Percentiles rank a stretch among this genome's conserved stretches.
phyloP scores from a whole-genome alignment of 495 filamentous ascomycete species.

The Hyaloscypha hepaticicola region DNA sequence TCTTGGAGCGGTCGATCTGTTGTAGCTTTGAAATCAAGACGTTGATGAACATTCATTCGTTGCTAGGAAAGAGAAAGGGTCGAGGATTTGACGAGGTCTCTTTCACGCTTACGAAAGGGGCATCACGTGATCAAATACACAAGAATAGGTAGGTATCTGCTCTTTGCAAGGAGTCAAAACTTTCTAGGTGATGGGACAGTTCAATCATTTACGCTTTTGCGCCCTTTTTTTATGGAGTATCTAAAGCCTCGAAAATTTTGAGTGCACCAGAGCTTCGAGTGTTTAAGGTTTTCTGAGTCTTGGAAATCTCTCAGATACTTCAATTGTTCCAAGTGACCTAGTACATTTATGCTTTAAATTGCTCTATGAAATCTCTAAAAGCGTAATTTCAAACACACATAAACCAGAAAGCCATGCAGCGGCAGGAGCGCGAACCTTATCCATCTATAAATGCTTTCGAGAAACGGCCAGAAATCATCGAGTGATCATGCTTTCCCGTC shows the following conservation, averaged over 20 bases:
- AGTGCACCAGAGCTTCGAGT: no score
- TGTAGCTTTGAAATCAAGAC: background rate
- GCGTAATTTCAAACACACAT: background rate
- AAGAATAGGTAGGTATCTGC: no score
- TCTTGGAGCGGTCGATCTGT: background rate
- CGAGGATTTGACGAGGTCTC: no score
- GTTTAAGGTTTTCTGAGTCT: background rate
- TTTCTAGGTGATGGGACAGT: no score
- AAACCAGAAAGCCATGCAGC: background rate
- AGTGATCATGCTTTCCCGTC: constrained; percentile 53
- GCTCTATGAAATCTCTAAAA: background rate
- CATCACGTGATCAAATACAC: no score
- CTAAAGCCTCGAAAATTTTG: no score
- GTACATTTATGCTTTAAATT: background rate
- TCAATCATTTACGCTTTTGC: no score
- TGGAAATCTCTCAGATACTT: background rate
- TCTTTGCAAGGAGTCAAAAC: no score
- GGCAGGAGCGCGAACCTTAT: background rate
- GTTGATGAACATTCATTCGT: no score
- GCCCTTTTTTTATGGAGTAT: no score
- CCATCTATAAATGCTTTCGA: background rate
- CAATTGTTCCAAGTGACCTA: background rate
- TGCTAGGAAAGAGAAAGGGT: no score
- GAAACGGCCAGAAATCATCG: background rate
- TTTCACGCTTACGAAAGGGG: no score